Evolutionary conservation across 2,329 filamentous ascomycete species (phyloP), one percentile per base, ranked within the genome.

Genomic region (Phialophora macrospora): DNA sequence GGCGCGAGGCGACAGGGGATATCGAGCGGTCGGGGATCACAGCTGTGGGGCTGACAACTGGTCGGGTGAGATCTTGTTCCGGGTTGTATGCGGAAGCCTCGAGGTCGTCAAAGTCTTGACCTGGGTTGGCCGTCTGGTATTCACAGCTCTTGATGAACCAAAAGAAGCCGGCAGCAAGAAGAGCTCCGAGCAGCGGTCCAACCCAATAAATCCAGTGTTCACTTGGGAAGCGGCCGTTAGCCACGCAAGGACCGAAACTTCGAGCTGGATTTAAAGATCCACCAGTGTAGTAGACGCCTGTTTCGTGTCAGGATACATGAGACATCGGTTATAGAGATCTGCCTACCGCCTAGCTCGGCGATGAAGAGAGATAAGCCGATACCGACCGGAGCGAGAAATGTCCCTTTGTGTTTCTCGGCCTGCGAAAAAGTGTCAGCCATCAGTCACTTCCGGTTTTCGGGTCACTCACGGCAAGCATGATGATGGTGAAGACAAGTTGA

Each of bases 321-420:
- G 12, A 3, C 22, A 26, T 28, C 17, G 9, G 26, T 14, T 11
- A 9, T 14, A 24, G 12, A 28, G n/a, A 17, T 20, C 9, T 34
- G 24, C 56, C 51, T 59, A 76, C 82, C 83, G 3, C 80, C 77
- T 57, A 87, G 68, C 64, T 86, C 81, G 0, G 80, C 79, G 51
- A 92, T 83, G 75, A 92, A 92, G 60, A 92, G 82, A 0, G 89
- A 81, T 1, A 91, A 77, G 0, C 90, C 90, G 70, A 93, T 91
- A 12, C 88, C 89, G 3, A 92, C 78, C 0, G 90, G 90, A 0
- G 90, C 90, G 1, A 92, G 78, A 73, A 84, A 91, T 0, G 90
- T 92, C 2, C 86, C 86, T 52, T 88, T 87, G 75, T 92, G 89
- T 78, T 92, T 92, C 74, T 91, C 88, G 22, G 63, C 65, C 65